Base-by-base conservation (phyloP, 1,139 yeast genomes). In the Tardiomyces digboiensis region DNA sequence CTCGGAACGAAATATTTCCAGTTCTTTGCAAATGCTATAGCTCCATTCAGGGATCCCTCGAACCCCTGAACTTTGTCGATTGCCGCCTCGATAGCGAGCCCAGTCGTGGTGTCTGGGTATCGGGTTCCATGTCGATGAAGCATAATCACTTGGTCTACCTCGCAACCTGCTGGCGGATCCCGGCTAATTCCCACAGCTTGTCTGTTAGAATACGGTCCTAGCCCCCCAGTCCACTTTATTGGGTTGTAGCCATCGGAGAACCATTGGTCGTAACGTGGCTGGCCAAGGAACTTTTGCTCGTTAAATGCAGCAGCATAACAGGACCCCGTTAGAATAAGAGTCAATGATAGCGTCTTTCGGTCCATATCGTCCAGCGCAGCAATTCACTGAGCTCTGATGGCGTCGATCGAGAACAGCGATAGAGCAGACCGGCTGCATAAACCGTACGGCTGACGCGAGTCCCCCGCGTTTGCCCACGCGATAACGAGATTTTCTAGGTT, bases 101-200 rank as follows among this genome's bases (percentile, higher is more conserved):
- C 57, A 40, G 46, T 50, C 40, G 45, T 33, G 22, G 47, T 41
- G 23, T 54, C 58, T 16, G 86, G 88, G 57, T 70, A 82, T 53
- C 91, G 67, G 56, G 81, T 88, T 13, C 89, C 91, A 54, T 83
- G 91, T 57, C 91, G 74, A 46, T 74, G 70, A 42, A 78, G 64
- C 48, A 78, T 62, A 51, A 78, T 80, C n/a, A 80, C 84, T 59
- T 80, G 87, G 49, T 78, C 80, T 41, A 81, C 68, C 8, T 65
- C 59, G 56, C 85, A 76, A 41, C 69, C 68, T 2, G 59, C 66
- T 7, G 88, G 87, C 1, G 64, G 52, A 21, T 62, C 66, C 7
- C 65, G 57, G 41, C 60, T 57, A 39, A 74, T 62, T 6, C 78
- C 78, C 47, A 56, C 67, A 10, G 74, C 73, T 10, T 64, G 60